Evolutionary conservation across 139 green algal genomes (phyloP), one percentile per base, ranked within the genome.

Genomic region (Volvox reticuliferus): DNA sequence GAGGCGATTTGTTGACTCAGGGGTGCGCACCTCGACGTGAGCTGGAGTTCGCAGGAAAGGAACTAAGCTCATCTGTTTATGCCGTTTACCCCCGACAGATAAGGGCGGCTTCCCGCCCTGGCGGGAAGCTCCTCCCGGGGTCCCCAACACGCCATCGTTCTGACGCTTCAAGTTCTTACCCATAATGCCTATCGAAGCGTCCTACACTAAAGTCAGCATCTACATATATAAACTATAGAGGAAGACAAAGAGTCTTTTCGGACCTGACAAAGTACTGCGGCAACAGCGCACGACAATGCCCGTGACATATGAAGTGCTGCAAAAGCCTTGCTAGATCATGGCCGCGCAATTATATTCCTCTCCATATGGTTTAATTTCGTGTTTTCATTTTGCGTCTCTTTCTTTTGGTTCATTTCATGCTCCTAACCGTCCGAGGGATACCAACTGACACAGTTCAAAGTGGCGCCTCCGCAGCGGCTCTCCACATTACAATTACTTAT

Each of bases 1-100:
- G 2, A 30, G 65, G 65, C 65, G 65, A 73, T 24, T 84, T 65
- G 78, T 84, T 84, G 78, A 84, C 78, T 84, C 37, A 26, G 36
- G 21, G 19, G 50, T 71, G 79, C 79, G 24, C 28, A 86, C 79
- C 79, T 86, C 79, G 21, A 44, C 33, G 65, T 88, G 12, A 44
- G 81, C 81, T 62, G 82, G 82, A 17, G 82, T 88, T 69, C 33
- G 19, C 82, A 88, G 65, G 62, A 79, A 88, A 6, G 65, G 63
- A 65, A 35, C 16, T 35, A 88, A 79, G 33, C 33, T 79, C 82
- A 88, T 88, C 20, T 88, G 82, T 26, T 88, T 88, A 26, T 88
- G 82, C 19, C 82, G 63, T 79, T 88, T 88, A 35, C 63, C 35
- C 55, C 78, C 78, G 24, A 87, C n/a, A 32, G 24, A 87, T 5